phyloP scores from a whole-genome alignment of 2,329 filamentous ascomycete genomes.

The Phyllachora maydis region DNA sequence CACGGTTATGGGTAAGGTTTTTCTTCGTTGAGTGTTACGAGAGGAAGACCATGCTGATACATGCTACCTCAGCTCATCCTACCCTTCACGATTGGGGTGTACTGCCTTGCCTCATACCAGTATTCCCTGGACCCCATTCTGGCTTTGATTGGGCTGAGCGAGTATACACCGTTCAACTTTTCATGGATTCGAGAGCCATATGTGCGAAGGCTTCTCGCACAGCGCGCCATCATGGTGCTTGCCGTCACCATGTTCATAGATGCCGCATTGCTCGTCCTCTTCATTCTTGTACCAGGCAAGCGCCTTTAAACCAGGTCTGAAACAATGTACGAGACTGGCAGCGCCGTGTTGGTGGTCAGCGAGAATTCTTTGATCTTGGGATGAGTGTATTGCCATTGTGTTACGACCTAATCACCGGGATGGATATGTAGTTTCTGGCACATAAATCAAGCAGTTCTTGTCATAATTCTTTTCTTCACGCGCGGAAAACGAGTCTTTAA shows the following conservation, averaged over 20 bases:
- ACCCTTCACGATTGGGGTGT: conserved; percentile 80
- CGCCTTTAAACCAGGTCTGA: conserved; percentile 30
- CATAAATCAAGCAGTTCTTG: too few species aligned
- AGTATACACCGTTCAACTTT: conserved; percentile 92
- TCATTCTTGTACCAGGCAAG: conserved; percentile 88
- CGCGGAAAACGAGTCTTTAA: too few species aligned
- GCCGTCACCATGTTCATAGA: conserved; percentile 57
- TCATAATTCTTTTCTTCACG: too few species aligned
- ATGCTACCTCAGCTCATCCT: conserved; percentile 37
- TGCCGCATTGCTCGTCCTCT: conserved; percentile 67
- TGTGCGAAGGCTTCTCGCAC: conserved; percentile 65
- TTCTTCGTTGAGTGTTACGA: too few species aligned
- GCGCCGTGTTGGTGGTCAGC: too few species aligned
- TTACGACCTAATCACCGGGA: too few species aligned
- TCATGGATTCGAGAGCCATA: conserved; percentile 77
- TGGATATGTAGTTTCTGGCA: too few species aligned
- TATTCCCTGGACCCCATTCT: conserved; percentile 88
- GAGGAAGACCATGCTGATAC: too few species aligned
- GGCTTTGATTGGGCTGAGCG: conserved; percentile 74
- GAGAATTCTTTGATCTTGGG: too few species aligned
- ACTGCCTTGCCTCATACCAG: conserved; percentile 77
- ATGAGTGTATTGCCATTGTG: conserved; percentile 9
- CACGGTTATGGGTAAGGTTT: conserved; percentile 69
- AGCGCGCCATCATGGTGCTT: conserved; percentile 66
- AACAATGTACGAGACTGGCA: too few species aligned